These are phyloP conservation scores for Boletus sensibilis DNA, from an alignment of 768 basidiomycete species.

Conservation along the genomic window DNA sequence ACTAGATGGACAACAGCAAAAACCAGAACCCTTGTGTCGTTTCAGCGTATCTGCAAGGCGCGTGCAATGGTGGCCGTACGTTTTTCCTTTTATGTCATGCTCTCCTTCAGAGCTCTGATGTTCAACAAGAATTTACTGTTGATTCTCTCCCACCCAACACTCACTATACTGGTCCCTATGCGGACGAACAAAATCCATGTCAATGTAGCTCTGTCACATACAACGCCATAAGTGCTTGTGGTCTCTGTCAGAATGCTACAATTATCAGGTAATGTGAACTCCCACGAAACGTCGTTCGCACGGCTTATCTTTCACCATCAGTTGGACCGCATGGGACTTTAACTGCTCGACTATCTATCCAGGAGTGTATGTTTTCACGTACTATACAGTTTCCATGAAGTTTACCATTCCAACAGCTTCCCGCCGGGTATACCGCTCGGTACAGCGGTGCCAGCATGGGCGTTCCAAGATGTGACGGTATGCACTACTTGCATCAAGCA, in stretches of 20 bases:
- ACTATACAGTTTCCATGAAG: background rate
- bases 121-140: slow-evolving; percentile 38
- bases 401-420: slow-evolving; percentile 35
- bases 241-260: slow-evolving; percentile 49
- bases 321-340: slow-evolving; percentile 52
- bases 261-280: slow-evolving; percentile 34
- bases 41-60: slow-evolving; percentile 42
- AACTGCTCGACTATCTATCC: slow-evolving; percentile 45
- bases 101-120: slow-evolving; percentile 11
- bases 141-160: slow-evolving; percentile 35
- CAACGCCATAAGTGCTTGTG: slow-evolving; percentile 56
- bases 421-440: slow-evolving; percentile 47
- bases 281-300: background rate
- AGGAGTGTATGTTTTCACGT: slow-evolving; percentile 19
- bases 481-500: slow-evolving; percentile 11
- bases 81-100: slow-evolving; percentile 3
- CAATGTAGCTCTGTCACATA: slow-evolving; percentile 59
- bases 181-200: slow-evolving; percentile 35
- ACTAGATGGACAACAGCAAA: slow-evolving; percentile 41
- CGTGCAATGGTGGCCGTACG: slow-evolving; percentile 44
- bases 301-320: slow-evolving; percentile 20
- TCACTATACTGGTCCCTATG: slow-evolving; percentile 35
- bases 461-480: slow-evolving; percentile 54
- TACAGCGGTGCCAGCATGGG: slow-evolving; percentile 59
- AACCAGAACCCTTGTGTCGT: slow-evolving; percentile 48